Percentiles rank a stretch among this genome's conserved stretches.
phyloP scores from a whole-genome alignment of 306 rosid genomes.

The Prunus kanzakura region DNA sequence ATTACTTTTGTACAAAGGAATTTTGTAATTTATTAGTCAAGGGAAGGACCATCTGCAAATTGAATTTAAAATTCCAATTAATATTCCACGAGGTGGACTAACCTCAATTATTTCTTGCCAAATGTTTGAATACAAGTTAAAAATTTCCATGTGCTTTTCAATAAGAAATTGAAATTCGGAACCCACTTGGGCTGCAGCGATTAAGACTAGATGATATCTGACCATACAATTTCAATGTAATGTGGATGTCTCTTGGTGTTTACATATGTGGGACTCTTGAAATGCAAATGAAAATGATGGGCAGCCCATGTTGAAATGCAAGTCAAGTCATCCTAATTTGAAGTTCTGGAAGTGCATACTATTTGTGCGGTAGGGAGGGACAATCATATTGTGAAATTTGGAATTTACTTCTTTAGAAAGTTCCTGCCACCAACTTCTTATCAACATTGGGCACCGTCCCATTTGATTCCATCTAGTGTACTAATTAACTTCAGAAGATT shows the following conservation, averaged over 20 bases:
- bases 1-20: background rate
- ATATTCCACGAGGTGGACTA: constrained; percentile 2
- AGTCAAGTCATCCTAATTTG: background rate
- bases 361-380: background rate
- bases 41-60: background rate
- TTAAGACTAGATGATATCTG: background rate
- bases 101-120: background rate
- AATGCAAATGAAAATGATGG: background rate
- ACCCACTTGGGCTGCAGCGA: background rate
- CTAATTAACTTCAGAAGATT: too few species aligned
- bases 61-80: background rate
- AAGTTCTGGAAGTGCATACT: background rate
- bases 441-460: too few species aligned
- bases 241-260: background rate
- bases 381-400: background rate
- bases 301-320: background rate
- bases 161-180: background rate
- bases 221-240: background rate
- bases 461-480: too few species aligned
- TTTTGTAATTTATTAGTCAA: background rate
- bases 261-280: background rate
- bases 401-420: too few species aligned
- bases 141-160: background rate
- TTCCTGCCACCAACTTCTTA: too few species aligned
- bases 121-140: background rate